Base-by-base conservation (phyloP, 306 rosid species). In the Vigna radiata region DNA sequence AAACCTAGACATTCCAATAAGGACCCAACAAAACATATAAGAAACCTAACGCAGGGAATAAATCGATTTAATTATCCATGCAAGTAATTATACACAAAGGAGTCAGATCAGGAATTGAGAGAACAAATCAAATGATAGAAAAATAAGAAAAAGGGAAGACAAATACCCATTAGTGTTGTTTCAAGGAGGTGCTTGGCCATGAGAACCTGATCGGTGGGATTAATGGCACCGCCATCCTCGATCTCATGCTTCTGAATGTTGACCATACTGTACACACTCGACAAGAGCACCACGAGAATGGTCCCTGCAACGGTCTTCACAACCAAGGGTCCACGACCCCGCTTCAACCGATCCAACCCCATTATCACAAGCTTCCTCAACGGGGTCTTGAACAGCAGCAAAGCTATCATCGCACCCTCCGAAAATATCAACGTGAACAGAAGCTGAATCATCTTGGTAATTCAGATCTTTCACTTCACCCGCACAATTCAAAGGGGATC, bases 201-300 rank as follows among this genome's bases (percentile, higher is more conserved):
- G 68, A 95, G 98, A 83, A 95, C 87, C 90, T 95, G 98, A 95
- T 95, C 96, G 84, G 99, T 95, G 29, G 96, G 97, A 76, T 85
- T 92, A 41, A 68, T 52, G 41, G 68, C 79, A 37, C 64, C 87
- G 48, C 69, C 96, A 15, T 84, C 93, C 17, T 87, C 93, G 82
- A 85, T 81, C 92, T 83, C 82, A 25, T 92, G 93, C 50, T 70
- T 84, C 76, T 78, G 87, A 91, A 95, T 88, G 81, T 84, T 78
- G 18, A 88, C 0, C 85, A 92, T 79, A 82, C 89, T 79, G 72
- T 85, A 89, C 31, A 85, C 19, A 84, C 85, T 86, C 2, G 99
- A 91, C 3, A 53, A 9, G 61, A 95, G 54, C 3, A 88, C 87
- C 39, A 86, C 73, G 5, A 80, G 23, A 65, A 91, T 67, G 19